Evolutionary conservation across 192 early-diverging fungal species (phyloP), one percentile per base, ranked within the genome.

Genomic region (Coemansia sp.): DNA sequence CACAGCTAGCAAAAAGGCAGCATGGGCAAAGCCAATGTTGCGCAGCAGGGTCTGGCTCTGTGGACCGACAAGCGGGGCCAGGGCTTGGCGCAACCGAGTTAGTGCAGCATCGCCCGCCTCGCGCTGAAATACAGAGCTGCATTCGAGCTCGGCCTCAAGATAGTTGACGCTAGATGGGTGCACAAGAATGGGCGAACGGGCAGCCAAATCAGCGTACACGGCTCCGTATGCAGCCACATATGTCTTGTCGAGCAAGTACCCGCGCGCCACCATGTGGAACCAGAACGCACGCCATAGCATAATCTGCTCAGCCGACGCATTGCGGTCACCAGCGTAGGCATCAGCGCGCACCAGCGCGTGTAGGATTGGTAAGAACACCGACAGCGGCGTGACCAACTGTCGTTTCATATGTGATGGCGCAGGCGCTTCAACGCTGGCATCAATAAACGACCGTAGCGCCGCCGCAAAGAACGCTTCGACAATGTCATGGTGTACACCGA

Each of bases 231-330:
- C 90, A 15, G 79, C 82, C 23, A 88, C 85, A 86, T 93, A 95
- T 11, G 83, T 72, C 1, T 88, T 84, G 32, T 92, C 86, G 9
- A 87, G 83, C 32, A 89, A 80, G 56, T 93, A 88, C 1, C 94
- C 89, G 69, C 86, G 89, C 11, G 91, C 70, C 3, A 93, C 89
- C 57, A 90, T 84, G 56, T 92, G 89, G 64, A 98, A 88, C 97
- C 97, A 99, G 38, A 93, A 85, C 71, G 93, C 93, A 50, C 95
- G 85, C 81, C 95, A 95, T 24, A 91, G 63, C 29, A 83, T 70
- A 3, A 87, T 83, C 17, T 87, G 79, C 60, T 92, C 91, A 3
- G 84, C 78, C 24, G 83, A 79, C 4, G 86, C 78, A 10, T 79
- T 73, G 12, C 81, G 59, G 56, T 87, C 86, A 10, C 81, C 82